Conservation (phyloP, 108 stramenopile species). For the Seminavis robusta region DNA sequence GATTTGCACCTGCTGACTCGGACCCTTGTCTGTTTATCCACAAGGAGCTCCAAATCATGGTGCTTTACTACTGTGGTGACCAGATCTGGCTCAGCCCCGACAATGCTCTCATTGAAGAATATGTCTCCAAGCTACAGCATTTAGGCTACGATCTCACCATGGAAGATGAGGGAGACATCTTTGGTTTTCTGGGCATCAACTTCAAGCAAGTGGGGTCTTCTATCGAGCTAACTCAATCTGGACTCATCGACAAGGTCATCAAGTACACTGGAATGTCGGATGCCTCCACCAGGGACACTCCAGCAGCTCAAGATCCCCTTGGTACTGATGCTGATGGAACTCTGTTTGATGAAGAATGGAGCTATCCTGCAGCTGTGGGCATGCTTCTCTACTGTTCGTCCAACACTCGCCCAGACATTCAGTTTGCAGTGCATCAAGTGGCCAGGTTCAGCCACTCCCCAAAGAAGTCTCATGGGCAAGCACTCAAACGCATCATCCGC, state of each 20-base stretch:
- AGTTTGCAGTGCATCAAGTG: conserved; percentile 43
- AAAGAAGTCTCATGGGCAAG: conserved; percentile 34
- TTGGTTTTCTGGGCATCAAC: neutral
- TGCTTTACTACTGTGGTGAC: conserved; percentile 42
- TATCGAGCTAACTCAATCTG: conserved; percentile 30
- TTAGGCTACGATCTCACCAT: too few species aligned
- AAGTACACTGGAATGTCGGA: conserved; percentile 36
- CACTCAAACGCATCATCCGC: conserved; percentile 42
- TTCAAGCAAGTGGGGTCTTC: neutral
- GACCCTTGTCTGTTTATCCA: conserved; percentile 48
- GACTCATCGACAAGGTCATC: conserved; percentile 46
- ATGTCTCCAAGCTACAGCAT: too few species aligned
- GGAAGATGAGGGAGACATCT: neutral
- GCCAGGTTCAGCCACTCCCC: conserved; percentile 30
- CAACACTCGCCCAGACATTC: conserved; percentile 36
- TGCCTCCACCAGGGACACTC: conserved; percentile 20
- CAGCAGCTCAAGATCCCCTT: conserved; percentile 28
- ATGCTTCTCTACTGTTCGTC: conserved; percentile 41
- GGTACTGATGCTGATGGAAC: conserved; percentile 30
- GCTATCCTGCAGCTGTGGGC: conserved; percentile 34
- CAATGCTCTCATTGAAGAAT: too few species aligned
- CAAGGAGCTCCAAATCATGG: conserved; percentile 16
- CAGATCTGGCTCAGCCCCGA: too few species aligned
- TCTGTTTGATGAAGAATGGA: conserved; percentile 28
- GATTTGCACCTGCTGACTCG: conserved; percentile 14